Evolutionary conservation across 1,284 basidiomycete genomes (phyloP).

Genomic region (Coriolopsis trogii): DNA sequence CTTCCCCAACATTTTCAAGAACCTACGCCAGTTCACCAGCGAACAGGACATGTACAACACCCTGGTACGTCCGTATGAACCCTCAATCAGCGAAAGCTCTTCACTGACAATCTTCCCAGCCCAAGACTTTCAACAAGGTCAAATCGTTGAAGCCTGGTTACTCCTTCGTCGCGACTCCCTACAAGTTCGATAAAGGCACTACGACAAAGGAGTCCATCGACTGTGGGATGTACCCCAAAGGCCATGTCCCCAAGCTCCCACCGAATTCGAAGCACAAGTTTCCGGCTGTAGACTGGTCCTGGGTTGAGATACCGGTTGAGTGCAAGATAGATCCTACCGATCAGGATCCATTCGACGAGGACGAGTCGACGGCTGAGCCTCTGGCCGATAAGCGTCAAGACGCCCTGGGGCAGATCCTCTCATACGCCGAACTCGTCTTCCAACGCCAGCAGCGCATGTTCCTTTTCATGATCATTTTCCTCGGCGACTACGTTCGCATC

Average conservation of each 20-base stretch:
- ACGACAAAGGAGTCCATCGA: conserved; percentile 1
- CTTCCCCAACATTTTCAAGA: neutral
- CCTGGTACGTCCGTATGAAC: neutral
- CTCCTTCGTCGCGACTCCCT: neutral
- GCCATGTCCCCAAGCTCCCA: neutral
- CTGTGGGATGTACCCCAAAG: conserved; percentile 1
- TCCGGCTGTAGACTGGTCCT: conserved; percentile 2
- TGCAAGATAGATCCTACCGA: conserved; percentile 1
- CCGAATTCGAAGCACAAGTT: neutral
- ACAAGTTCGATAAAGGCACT: neutral
- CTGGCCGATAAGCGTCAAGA: neutral
- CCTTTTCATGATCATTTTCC: conserved; percentile 11
- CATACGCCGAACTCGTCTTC: conserved; percentile 10
- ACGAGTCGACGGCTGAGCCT: neutral
- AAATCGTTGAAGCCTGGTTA: neutral
- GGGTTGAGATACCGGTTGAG: conserved; percentile 10
- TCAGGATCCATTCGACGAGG: conserved; percentile 9
- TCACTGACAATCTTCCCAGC: neutral
- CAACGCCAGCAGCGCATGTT: conserved; percentile 5
- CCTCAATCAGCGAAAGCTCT: neutral
- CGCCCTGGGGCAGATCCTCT: conserved; percentile 9
- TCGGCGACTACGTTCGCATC: conserved; percentile 14
- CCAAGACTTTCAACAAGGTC: neutral
- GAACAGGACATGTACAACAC: conserved; percentile 2
- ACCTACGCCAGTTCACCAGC: neutral